Evolutionary conservation across 768 basidiomycete genomes (phyloP).

Genomic region (Dioszegia crocea): DNA sequence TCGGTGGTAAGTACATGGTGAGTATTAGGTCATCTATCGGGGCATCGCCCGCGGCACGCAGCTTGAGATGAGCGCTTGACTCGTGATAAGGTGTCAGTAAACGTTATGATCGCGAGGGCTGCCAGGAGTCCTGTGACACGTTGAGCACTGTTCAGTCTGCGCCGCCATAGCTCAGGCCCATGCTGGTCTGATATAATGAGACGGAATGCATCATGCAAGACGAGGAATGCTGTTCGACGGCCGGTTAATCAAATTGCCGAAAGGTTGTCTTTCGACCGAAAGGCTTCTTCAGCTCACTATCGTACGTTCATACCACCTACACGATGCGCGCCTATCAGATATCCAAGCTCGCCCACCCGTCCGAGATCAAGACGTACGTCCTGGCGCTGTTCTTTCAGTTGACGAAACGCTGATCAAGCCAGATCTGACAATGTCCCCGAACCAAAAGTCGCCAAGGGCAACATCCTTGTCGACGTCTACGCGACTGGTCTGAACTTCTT

Average conservation of each 20-base stretch:
- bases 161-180: not conserved
- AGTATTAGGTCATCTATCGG: constrained; percentile 68
- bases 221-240: not conserved
- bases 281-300: not conserved
- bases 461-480: constrained; percentile 72
- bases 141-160: too few species aligned
- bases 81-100: too few species aligned
- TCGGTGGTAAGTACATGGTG: constrained; percentile 56
- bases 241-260: constrained; percentile 6
- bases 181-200: not conserved
- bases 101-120: too few species aligned
- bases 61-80: constrained; percentile 82
- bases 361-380: constrained; percentile 54
- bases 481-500: constrained; percentile 75
- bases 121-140: too few species aligned
- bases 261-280: not conserved
- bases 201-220: constrained; percentile 13
- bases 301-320: not conserved
- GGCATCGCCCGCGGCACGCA: constrained; percentile 55
- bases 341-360: constrained; percentile 64
- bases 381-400: not conserved
- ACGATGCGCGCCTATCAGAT: constrained; percentile 76
- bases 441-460: constrained; percentile 56
- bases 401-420: not conserved
- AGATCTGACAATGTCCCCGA: constrained; percentile 56